Evolutionary conservation across 495 filamentous ascomycete genomes (phyloP), one percentile per base, ranked within the genome.

Genomic region (Aspergillus indologenus): DNA sequence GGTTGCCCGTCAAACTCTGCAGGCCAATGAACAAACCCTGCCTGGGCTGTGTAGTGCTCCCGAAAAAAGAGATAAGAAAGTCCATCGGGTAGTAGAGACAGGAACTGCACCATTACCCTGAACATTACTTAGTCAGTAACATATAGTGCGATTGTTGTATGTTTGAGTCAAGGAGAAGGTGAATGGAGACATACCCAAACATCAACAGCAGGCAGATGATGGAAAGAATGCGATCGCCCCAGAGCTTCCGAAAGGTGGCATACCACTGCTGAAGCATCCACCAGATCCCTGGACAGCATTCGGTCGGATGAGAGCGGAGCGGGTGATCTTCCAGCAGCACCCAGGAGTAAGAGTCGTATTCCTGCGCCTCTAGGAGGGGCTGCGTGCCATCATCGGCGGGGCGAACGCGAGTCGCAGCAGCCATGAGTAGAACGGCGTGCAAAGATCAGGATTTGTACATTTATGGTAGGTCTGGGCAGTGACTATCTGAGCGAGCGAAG

Each of bases 301-400:
- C 66, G n/a, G 64, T 66, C 21, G 73, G 73, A 60, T 73, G 64
- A 1, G 72, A 72, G 15, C 75, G 75, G 11, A 75, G 68, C 9
- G 73, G 75, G 54, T 78, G 75, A 31, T 75, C 75, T 12, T 76
- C 75, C 1, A 66, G 53, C 8, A 78, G 52, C 34, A 71, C 56
- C 67, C 68, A 74, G 21, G 67, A 65, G 22, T 69, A 64, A 48
- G 69, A 70, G 59, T 75, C 74, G 55, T 69, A 65, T 11, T 63
- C 59, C 1, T 59, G 43, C 14, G 26, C 31, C 23, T 66, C 54
- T 8, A 62, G 34, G 29, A 63, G 46, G 46, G 21, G 50, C 29
- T 55, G 48, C 42, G 45, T 57, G 54, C 17, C 43, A 50, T 45
- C 26, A 18, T 51, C 47, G 40, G 56, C 26, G 11, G 40, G 15